Evolutionary conservation across 345 rosid genomes (phyloP), one percentile per base, ranked within the genome.

Genomic region (Dovyalis caffra): DNA sequence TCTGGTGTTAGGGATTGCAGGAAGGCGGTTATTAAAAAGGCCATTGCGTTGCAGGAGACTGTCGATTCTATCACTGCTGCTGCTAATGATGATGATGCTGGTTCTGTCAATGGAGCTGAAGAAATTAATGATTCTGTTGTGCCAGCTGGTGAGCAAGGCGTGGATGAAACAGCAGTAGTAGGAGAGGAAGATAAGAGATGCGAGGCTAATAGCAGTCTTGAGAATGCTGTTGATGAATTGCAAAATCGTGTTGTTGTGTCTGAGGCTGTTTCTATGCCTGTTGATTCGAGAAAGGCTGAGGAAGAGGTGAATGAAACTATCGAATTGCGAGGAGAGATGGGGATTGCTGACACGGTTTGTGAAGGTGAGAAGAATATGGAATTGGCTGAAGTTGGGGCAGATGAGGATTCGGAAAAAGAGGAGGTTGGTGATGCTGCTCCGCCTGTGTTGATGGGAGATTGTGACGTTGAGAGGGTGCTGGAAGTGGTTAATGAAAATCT

Each of bases 21-120:
- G 76, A 87, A 82, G 80, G 68, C 84, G 35, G 88, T 83, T 21
- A 89, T 81, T 75, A 81, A 76, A 81, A 87, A 73, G 76, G 85
- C 79, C n/a, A 90, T 90, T 25, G 82, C 81, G 15, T 45, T 90
- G 78, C 95, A 89, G 74, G 95, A 90, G 73, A 47, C 20, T 12
- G 69, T 89, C 8, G 95, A 90, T 49, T 83, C 86, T 31, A 72
- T 88, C 16, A 80, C 71, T 3, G 49, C 49, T 14, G 49, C 49
- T 15, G 67, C 67, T 21, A 31, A 14, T 32, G 35, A 21, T 32
- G 37, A 31, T 7, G 32, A 33, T 9, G 14, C 1, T 29, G 28
- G 8, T 28, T 61, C 28, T 18, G 56, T 23, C 1, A 57, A 33
- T 8, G 75, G 0, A 6, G 25, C 29, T 0, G 56, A 4, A 23